Evolutionary conservation across 345 rosid species (phyloP), one percentile per base, ranked within the genome.

Genomic region (Capsella bursapastoris): DNA sequence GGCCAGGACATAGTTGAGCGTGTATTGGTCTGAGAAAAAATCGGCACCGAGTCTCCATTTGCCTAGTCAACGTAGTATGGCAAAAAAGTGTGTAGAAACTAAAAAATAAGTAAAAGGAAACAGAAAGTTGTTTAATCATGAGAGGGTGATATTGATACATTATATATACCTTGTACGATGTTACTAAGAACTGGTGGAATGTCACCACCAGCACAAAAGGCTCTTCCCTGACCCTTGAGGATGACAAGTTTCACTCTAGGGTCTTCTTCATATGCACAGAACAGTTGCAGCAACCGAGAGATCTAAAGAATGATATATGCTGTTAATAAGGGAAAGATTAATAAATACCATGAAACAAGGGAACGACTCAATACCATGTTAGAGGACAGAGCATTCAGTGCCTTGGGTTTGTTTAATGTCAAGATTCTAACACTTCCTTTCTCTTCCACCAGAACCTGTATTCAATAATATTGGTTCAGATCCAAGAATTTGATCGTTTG

Each of bases 161-260:
- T 18, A 18, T 18, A 32, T 57, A 32, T 57, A 57, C 63, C 63
- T 57, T 35, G n/a, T 27, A 29, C 58, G 6, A 88, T 81, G 64
- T 81, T 83, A 72, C 44, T 82, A 71, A 74, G 85, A 43, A 90
- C 84, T 55, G 87, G 78, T 34, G 87, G 80, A 62, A 88, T 92
- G 80, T 93, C 98, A 32, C 97, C 97, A 37, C 96, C 96, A 5
- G 90, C 91, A 74, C 85, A 90, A 59, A 93, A 90, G 14, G 96
- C 88, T 82, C 90, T 84, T 73, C 98, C 98, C 28, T 81, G 84
- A 8, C 95, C 95, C 98, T 93, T 91, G 38, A 93, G 64, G 37
- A 93, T 78, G 66, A 91, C 28, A 56, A 93, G 72, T 70, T 86
- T 86, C 70, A 89, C 97, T 70, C 74, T 74, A 45, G 87, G 75